Percentiles rank a stretch among this genome's conserved stretches.
phyloP scores from a whole-genome alignment of 148 eudicot genomes.

The Euryodendron excelsum region DNA sequence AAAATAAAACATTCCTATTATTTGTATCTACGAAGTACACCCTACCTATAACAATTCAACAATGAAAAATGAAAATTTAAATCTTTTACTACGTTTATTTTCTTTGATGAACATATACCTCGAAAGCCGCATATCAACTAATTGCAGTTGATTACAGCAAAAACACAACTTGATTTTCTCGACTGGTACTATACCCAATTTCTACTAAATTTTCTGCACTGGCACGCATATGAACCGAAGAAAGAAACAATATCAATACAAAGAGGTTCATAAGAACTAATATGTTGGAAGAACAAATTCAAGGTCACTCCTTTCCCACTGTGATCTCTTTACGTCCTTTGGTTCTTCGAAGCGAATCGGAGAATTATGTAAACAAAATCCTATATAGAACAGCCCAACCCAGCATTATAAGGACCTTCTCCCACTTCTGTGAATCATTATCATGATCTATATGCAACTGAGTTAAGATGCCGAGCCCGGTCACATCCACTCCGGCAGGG shows the following conservation, averaged over 20 bases:
- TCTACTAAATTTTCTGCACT: no score
- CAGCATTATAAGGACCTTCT: slow-evolving; percentile 36
- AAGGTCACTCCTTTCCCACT: neutral
- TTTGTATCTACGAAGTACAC: no score
- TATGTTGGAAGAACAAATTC: slow-evolving; percentile 11
- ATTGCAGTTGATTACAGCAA: no score
- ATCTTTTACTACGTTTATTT: no score
- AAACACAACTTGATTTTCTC: no score
- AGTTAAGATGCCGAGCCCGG: slow-evolving; percentile 27
- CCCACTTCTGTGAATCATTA: slow-evolving; percentile 31
- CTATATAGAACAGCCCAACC: slow-evolving; percentile 48
- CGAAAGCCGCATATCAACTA: no score
- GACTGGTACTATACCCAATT: no score
- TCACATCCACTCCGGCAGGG: neutral
- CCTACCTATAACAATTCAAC: no score
- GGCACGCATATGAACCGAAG: neutral
- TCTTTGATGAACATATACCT: no score
- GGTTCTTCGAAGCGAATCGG: slow-evolving; percentile 52
- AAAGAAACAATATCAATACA: neutral
- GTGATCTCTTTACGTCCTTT: slow-evolving; percentile 27
- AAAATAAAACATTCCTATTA: no score
- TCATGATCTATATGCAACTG: slow-evolving; percentile 20
- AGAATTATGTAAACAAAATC: slow-evolving; percentile 40
- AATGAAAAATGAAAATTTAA: no score
- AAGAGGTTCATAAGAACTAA: neutral